Conservation (phyloP, 148 eudicot genomes). For the Pouteria glomerata region DNA sequence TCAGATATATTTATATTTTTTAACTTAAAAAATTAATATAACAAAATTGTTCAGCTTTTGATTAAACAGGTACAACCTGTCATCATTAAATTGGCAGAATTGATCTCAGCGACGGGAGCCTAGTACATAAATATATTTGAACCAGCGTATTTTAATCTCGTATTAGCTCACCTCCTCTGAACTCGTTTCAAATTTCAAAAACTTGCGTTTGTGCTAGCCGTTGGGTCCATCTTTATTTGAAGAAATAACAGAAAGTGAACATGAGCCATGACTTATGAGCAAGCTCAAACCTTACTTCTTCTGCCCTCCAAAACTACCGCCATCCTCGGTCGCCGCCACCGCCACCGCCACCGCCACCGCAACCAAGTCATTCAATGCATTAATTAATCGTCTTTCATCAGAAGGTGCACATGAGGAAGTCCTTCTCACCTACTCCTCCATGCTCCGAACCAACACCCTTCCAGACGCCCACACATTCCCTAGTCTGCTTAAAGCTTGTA, state of each 20-base stretch:
- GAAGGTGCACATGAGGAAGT: conserved; percentile 45
- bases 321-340: conserved; percentile 15
- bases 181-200: too few relatives aligned
- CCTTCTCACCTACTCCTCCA: conserved; percentile 47
- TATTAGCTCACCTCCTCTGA: too few relatives aligned
- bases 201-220: neutral
- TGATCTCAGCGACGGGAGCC: too few relatives aligned
- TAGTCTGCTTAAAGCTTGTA: conserved; percentile 66
- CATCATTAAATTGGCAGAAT: too few relatives aligned
- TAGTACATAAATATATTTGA: too few relatives aligned
- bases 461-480: conserved; percentile 82
- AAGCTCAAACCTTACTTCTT: conserved; percentile 25
- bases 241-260: neutral
- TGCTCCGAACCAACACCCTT: conserved; percentile 43
- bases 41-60: too few relatives aligned
- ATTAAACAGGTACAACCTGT: too few relatives aligned
- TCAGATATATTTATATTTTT: too few relatives aligned
- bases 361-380: conserved; percentile 52
- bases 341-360: conserved; percentile 21
- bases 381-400: conserved; percentile 55
- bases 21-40: too few relatives aligned
- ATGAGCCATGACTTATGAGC: conserved; percentile 26
- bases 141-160: too few relatives aligned
- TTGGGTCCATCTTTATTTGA: neutral
- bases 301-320: conserved; percentile 14